phyloP scores from a whole-genome alignment of 2,329 filamentous ascomycete species.

The Fusarium pseudoanthophilum region DNA sequence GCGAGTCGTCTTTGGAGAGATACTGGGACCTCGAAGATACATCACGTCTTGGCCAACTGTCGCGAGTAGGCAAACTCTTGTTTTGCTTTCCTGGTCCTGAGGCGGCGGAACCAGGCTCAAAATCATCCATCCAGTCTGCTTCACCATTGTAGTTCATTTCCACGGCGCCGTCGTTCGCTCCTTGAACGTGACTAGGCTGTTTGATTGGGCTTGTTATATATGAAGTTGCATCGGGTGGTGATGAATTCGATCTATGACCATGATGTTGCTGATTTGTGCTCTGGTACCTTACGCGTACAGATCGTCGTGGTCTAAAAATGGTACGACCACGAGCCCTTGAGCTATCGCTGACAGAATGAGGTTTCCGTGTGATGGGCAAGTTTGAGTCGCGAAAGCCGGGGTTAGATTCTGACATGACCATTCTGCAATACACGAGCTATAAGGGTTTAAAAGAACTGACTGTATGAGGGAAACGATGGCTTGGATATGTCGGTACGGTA shows the following conservation, averaged over 20 bases:
- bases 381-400: conserved; percentile 36
- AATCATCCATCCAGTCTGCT: not conserved
- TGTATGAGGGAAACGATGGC: conserved; percentile 20
- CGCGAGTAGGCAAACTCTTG: not conserved
- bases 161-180: not conserved
- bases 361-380: conserved; percentile 23
- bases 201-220: not conserved
- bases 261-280: conserved; percentile 6
- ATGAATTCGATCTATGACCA: conserved; percentile 4
- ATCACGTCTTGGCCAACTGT: not conserved
- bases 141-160: not conserved
- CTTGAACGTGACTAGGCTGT: not conserved
- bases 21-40: not conserved
- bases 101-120: not conserved
- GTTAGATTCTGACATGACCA: conserved; percentile 47
- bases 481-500: conserved; percentile 4
- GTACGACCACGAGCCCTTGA: conserved; percentile 44
- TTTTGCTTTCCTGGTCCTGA: not conserved
- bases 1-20: not conserved
- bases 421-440: conserved; percentile 30
- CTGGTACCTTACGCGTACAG: conserved; percentile 36
- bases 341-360: conserved; percentile 12
- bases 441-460: conserved; percentile 37
- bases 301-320: conserved; percentile 42
- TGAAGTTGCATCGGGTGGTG: not conserved